Conservation (phyloP, 108 stramenopile genomes). For the Cyclotella sp. region DNA sequence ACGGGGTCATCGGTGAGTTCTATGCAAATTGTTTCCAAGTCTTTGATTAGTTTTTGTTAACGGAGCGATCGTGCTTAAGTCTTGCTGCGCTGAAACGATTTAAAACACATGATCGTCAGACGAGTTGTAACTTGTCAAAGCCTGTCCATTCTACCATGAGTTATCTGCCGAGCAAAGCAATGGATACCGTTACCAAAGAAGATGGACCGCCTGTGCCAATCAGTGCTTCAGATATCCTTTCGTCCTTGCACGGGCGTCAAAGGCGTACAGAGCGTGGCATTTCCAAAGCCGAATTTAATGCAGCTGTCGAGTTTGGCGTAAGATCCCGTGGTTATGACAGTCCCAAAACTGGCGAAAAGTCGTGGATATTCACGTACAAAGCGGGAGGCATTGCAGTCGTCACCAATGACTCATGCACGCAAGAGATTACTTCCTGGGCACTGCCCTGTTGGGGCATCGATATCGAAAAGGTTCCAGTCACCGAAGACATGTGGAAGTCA, state of each 20-base stretch:
- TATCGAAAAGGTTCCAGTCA: conserved; percentile 18
- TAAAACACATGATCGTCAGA: too few relatives aligned
- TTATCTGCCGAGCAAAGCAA: not conserved
- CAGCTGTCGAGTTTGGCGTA: conserved; percentile 46
- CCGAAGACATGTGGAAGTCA: conserved; percentile 15
- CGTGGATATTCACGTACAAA: conserved; percentile 45
- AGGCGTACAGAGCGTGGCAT: conserved; percentile 10
- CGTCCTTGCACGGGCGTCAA: conserved; percentile 13
- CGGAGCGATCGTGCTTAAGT: too few relatives aligned
- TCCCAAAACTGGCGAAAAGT: not conserved
- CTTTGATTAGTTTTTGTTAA: too few relatives aligned
- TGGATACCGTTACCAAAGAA: not conserved
- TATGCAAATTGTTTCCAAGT: too few relatives aligned
- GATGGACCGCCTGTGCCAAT: not conserved
- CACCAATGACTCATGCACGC: conserved; percentile 38
- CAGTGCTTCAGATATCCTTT: conserved; percentile 19
- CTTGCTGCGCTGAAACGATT: too few relatives aligned
- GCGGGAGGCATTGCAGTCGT: conserved; percentile 46
- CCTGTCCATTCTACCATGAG: too few relatives aligned
- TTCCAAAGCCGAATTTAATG: conserved; percentile 42
- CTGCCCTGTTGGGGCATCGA: conserved; percentile 43
- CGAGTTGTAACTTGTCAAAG: too few relatives aligned
- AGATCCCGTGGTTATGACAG: not conserved
- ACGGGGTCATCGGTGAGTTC: too few relatives aligned
- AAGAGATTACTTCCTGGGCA: conserved; percentile 48